Evolutionary conservation across 129 eudicot species (phyloP), one percentile per base, ranked within the genome.

Genomic region (Helianthus tuberosus): DNA sequence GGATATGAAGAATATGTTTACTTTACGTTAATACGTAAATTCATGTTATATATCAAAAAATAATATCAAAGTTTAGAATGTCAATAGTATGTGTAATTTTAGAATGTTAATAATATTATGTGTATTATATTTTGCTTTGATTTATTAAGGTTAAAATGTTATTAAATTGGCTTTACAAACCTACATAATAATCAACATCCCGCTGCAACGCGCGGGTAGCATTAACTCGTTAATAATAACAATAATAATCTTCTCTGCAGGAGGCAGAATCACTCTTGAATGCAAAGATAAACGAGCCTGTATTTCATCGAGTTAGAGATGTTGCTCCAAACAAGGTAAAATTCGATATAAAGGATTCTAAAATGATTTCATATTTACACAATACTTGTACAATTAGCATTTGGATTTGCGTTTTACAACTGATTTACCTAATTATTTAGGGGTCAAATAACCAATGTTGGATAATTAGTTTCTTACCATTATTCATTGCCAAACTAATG

Each of bases 261-360:
- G 92, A 68, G 75, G 99, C 96, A 2, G 97, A 95, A 75, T 67
- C 90, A 58, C 89, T 89, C 62, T 48, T 95, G 78, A 82, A 82
- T 66, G 91, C 96, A 50, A 74, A 82, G 46, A 91, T 95, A 69
- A 64, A 61, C 1, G 85, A 89, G 41, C 99, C 96, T 11, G 10
- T 89, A 46, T 89, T 91, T 91, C 90, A 91, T 73, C 84, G 91
- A 75, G 97, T 95, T 54, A 74, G 99, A 79, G 99, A 95, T 89
- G 99, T 95, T 83, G 99, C 99, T 65, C 99, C 99, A 27, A 91
- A 95, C 84, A 95, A 95, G 96, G 99, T 95, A 84, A 60, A 44
- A 14, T 46, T n/a, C n/a, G 51, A 62, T 64, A 35, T 43, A 47
- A 20, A 73, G 12, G 3, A 29, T 66, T 29, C 3, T 8, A 53